These are phyloP conservation scores for Suillus spraguei DNA, from an alignment of 768 basidiomycete genomes.

Conservation along the genomic window DNA sequence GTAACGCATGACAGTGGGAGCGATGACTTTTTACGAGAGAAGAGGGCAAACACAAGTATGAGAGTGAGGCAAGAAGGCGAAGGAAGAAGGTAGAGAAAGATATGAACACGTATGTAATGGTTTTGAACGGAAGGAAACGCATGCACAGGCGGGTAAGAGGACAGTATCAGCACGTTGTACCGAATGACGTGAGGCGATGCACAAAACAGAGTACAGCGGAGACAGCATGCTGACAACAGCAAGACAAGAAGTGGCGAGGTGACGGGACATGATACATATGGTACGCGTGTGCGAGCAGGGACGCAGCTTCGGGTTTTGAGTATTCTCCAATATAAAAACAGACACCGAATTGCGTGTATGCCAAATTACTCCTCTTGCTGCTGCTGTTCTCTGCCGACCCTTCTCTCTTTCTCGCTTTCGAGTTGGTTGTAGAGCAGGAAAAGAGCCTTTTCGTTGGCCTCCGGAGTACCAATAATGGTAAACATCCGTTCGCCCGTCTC, in stretches of 20 bases:
- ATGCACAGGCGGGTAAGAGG: constrained; percentile 27
- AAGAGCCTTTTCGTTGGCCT: constrained; percentile 96
- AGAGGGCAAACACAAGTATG: constrained; percentile 3
- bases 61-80: constrained; percentile 16
- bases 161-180: constrained; percentile 24
- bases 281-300: constrained; percentile 4
- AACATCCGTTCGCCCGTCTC: constrained; percentile 99
- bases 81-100: constrained; percentile 8
- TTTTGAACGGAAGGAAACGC: constrained; percentile 22
- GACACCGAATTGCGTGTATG: constrained; percentile 2
- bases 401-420: constrained; percentile 94
- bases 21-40: constrained; percentile 9
- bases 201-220: constrained; percentile 12
- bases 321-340: constrained; percentile 2
- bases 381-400: constrained; percentile 83
- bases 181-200: constrained; percentile 16
- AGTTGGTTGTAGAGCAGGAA: constrained; percentile 97
- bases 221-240: constrained; percentile 18
- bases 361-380: constrained; percentile 57
- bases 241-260: constrained; percentile 31
- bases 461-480: constrained; percentile 94
- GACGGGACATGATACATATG: constrained; percentile 28
- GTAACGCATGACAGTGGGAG: constrained; percentile 9
- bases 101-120: neutral
- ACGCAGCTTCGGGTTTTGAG: constrained; percentile 18